phyloP scores from a whole-genome alignment of 768 basidiomycete species.

The Leccinum arenicola region DNA sequence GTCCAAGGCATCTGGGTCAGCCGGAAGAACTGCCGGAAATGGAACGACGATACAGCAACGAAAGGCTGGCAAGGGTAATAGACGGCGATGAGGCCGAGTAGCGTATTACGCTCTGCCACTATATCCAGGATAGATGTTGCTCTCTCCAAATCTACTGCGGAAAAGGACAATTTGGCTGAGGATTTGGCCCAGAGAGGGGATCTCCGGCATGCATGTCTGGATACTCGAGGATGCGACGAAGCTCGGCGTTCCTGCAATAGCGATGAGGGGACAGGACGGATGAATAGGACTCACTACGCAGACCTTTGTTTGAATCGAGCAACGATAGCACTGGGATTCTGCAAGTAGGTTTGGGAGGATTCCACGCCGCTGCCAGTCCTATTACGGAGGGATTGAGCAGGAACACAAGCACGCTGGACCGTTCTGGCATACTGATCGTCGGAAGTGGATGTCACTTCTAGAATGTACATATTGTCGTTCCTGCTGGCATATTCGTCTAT shows the following conservation, averaged over 20 bases:
- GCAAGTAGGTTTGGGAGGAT: slow-evolving; percentile 27
- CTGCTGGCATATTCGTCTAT: slow-evolving; percentile 45
- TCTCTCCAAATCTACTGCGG: background rate
- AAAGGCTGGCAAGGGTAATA: slow-evolving; percentile 37
- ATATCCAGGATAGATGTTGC: background rate
- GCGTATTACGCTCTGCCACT: slow-evolving; percentile 2
- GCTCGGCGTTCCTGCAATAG: slow-evolving; percentile 43
- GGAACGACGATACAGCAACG: slow-evolving; percentile 27
- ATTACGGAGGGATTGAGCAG: slow-evolving; percentile 6
- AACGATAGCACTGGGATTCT: slow-evolving; percentile 49
- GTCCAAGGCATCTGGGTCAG: slow-evolving; percentile 26
- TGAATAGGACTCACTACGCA: background rate
- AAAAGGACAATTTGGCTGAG: slow-evolving; percentile 12
- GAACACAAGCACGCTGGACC: background rate
- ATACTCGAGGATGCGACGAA: slow-evolving; percentile 59
- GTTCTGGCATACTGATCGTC: slow-evolving; percentile 42
- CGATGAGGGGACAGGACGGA: slow-evolving; percentile 12
- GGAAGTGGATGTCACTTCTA: slow-evolving; percentile 55
- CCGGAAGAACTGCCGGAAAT: slow-evolving; percentile 18
- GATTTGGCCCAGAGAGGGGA: slow-evolving; percentile 5
- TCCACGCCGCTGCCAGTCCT: slow-evolving; percentile 18
- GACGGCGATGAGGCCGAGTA: slow-evolving; percentile 26
- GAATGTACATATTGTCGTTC: slow-evolving; percentile 72
- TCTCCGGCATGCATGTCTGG: slow-evolving; percentile 26
- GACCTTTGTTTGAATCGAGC: slow-evolving; percentile 71